Percentiles rank a stretch among this genome's conserved stretches.
phyloP scores from a whole-genome alignment of 2,329 filamentous ascomycete genomes.

The Verticillium longisporum region DNA sequence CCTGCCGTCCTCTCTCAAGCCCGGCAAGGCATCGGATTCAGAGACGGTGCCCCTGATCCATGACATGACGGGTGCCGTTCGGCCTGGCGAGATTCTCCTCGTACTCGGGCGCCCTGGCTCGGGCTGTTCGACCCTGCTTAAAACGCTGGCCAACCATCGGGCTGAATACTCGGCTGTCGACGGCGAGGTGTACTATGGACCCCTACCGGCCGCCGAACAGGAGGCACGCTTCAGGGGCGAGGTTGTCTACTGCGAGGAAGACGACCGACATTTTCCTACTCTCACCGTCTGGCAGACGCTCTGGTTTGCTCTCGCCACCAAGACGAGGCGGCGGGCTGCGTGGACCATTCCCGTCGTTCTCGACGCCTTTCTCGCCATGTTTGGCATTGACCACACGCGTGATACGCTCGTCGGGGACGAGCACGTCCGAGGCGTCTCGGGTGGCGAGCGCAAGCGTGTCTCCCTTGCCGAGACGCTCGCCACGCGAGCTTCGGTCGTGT shows the following conservation, averaged over 20 bases:
- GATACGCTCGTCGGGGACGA: conserved; percentile 72
- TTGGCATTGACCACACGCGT: conserved; percentile 69
- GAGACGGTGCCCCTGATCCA: conserved; percentile 19
- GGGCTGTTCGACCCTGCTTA: conserved; percentile 72
- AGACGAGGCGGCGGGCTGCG: conserved; percentile 61
- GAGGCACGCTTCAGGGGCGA: conserved; percentile 65
- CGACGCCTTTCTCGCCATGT: conserved; percentile 66
- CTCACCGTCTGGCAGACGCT: conserved; percentile 75
- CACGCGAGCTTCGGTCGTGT: conserved; percentile 65
- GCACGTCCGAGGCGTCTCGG: conserved; percentile 64
- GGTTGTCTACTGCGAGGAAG: conserved; percentile 72
- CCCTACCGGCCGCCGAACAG: conserved; percentile 61
- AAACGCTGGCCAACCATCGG: conserved; percentile 65
- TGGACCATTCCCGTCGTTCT: conserved; percentile 62
- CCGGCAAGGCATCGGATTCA: conserved; percentile 4
- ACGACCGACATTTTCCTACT: conserved; percentile 67
- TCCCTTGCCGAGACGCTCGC: conserved; percentile 73
- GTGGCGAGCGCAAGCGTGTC: conserved; percentile 75
- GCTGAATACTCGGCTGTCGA: conserved; percentile 57
- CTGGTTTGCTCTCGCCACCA: conserved; percentile 67
- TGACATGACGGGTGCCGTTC: conserved; percentile 26
- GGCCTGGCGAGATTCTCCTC: conserved; percentile 29
- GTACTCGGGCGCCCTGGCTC: conserved; percentile 63
- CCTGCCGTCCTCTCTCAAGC: conserved; percentile 22
- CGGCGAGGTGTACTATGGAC: conserved; percentile 66